Evolutionary conservation across 768 basidiomycete genomes (phyloP), one percentile per base, ranked within the genome.

Genomic region (Baorangia bicolor): DNA sequence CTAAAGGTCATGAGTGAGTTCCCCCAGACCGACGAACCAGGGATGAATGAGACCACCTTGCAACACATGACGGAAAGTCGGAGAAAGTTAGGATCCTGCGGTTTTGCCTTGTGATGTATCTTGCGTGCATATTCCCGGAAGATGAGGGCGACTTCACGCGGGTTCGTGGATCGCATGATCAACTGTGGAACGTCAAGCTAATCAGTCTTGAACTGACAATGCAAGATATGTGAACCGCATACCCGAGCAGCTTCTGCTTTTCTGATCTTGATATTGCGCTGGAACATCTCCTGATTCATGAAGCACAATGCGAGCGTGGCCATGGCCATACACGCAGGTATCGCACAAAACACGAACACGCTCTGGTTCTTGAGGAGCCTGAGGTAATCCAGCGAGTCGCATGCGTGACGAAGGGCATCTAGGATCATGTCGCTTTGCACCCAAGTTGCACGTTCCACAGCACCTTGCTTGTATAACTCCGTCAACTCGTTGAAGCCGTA

Each of bases 301-400:
- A 94, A 98, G 71, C 94, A 96, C 43, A 92, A 72, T 47, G 87
- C 83, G 21, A 99, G 80, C 9, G 96, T 98, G 11, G 96, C 95
- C 60, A 99, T 88, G 0, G 96, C 94, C 95, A 98, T 98, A 13
- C 87, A 82, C 18, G 87, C 90, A 7, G 96, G 96, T 55, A 98
- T 90, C 0, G 96, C 93, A 62, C 92, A 94, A 73, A 98, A 98
- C 68, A 91, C 91, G 80, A 98, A 98, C 20, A 97, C 86, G 53
- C 81, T 89, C 75, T 98, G 95, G 74, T 91, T 95, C 71, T 83
- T 88, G 65, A 98, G 76, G 42, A 97, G 72, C 38, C 82, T 78
- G 60, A 98, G 81, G 71, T 98, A 98, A 69, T 98, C 96, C 66
- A 99, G 75, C 18, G 90, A 79, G 68, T 96, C 94, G 31, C 83